Percentiles rank a stretch among this genome's conserved stretches.
Conservation (phyloP, 306 rosid species). For the Prunus persica region DNA sequence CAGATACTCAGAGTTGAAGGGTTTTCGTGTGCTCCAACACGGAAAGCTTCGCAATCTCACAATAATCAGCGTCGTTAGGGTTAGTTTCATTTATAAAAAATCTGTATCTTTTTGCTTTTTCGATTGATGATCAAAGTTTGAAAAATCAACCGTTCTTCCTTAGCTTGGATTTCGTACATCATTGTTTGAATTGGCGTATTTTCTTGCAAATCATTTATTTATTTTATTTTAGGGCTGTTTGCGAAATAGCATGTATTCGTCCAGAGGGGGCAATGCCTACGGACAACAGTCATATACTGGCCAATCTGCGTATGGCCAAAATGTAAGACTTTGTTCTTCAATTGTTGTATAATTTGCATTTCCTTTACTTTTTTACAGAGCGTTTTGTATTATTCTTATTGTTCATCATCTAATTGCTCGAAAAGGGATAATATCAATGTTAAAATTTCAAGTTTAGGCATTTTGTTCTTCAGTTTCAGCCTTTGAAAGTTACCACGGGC, state of each 20-base stretch:
- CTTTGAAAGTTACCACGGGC: neutral
- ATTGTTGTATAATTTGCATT: neutral
- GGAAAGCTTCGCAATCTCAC: neutral
- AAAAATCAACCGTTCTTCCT: neutral
- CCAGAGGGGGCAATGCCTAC: constrained; percentile 78
- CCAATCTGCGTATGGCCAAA: constrained; percentile 82
- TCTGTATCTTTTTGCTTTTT: neutral
- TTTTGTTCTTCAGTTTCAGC: too few relatives aligned
- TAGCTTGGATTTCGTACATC: neutral
- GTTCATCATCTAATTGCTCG: neutral
- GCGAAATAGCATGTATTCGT: constrained; percentile 70
- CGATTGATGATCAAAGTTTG: neutral
- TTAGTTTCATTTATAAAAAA: neutral
- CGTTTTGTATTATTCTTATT: neutral
- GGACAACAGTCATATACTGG: constrained; percentile 78
- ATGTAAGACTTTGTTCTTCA: constrained; percentile 34
- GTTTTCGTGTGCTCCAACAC: constrained; percentile 23
- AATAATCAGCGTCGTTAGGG: constrained; percentile 1
- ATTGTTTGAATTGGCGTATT: neutral
- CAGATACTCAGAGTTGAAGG: constrained; percentile 21
- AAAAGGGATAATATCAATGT: neutral
- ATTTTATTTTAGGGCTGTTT: neutral
- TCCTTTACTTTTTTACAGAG: neutral
- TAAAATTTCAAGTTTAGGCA: neutral
- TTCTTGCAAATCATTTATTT: neutral